Evolutionary conservation across 2,329 filamentous ascomycete species (phyloP).

Genomic region (Lachnellula suecica): DNA sequence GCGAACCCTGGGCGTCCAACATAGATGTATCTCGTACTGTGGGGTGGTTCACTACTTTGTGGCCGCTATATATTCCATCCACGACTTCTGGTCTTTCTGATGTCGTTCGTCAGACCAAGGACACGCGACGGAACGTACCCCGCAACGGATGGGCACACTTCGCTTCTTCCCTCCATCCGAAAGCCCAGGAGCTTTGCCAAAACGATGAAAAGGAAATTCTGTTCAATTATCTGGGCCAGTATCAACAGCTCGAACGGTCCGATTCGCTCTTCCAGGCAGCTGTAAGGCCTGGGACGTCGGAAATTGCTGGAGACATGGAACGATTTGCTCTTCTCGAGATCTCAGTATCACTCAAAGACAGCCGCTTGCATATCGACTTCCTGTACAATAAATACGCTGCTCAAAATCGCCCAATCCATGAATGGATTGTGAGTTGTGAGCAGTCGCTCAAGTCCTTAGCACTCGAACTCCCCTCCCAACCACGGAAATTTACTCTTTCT

Average conservation of each 20-base stretch:
- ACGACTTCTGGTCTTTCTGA: neutral
- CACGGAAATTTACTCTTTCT: slow-evolving; percentile 4
- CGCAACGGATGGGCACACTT: slow-evolving; percentile 40
- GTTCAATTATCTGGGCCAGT: slow-evolving; percentile 48
- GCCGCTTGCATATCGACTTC: slow-evolving; percentile 10
- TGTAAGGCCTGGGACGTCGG: neutral
- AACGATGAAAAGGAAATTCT: slow-evolving; percentile 44
- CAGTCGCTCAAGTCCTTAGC: slow-evolving; percentile 11
- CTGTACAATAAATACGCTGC: slow-evolving; percentile 5
- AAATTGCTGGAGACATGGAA: slow-evolving; percentile 1
- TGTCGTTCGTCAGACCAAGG: slow-evolving; percentile 33
- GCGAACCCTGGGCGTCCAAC: slow-evolving; percentile 35
- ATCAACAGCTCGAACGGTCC: slow-evolving; percentile 43
- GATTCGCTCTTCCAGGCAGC: slow-evolving; percentile 1
- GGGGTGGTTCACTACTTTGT: slow-evolving; percentile 47
- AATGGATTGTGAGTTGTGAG: slow-evolving; percentile 7
- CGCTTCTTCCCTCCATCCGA: slow-evolving; percentile 15
- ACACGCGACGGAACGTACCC: slow-evolving; percentile 34
- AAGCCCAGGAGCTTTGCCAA: slow-evolving; percentile 7
- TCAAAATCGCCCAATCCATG: neutral
- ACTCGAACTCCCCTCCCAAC: neutral
- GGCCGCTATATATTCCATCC: slow-evolving; percentile 29
- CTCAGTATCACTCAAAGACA: slow-evolving; percentile 4
- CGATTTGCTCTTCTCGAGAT: slow-evolving; percentile 13
- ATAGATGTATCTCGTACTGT: slow-evolving; percentile 40